A percentile compares a stretch with the other conserved stretches of the same genome.
These are phyloP conservation scores for Alternaria gansuensis DNA, from an alignment of 2,329 filamentous ascomycete genomes.

Conservation along the genomic window DNA sequence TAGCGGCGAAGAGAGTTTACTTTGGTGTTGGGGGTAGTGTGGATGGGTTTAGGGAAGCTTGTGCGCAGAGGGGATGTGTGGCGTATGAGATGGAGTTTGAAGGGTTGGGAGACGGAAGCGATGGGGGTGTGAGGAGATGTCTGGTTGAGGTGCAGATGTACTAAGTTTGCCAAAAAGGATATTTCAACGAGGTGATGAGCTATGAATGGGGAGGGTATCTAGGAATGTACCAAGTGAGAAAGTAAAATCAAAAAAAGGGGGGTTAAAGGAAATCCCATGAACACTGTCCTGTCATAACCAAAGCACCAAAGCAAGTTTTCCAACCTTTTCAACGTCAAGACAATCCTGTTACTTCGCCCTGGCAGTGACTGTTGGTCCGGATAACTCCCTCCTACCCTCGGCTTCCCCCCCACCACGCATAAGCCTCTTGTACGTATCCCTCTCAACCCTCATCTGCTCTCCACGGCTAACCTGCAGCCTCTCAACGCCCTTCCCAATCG, in stretches of 20 bases:
- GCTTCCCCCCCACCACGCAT: conserved; percentile 27
- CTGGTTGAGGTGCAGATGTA: conserved; percentile 58
- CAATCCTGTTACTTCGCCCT: conserved; percentile 19
- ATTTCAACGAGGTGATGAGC: background rate
- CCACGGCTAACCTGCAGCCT: conserved; percentile 71
- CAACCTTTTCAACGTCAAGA: background rate
- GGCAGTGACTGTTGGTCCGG: conserved; percentile 27
- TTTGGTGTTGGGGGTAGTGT: conserved; percentile 86
- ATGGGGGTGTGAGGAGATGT: conserved; percentile 57
- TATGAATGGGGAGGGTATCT: conserved; percentile 14
- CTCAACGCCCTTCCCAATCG: conserved; percentile 76
- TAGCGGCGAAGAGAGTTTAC: conserved; percentile 82
- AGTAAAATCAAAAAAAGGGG: background rate
- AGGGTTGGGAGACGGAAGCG: conserved; percentile 50
- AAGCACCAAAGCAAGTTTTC: background rate
- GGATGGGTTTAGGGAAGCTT: conserved; percentile 70
- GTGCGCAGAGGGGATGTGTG: conserved; percentile 54
- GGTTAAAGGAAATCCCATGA: background rate
- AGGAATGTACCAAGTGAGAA: conserved; percentile 1
- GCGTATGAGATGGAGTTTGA: conserved; percentile 61
- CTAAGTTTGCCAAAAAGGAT: conserved; percentile 9
- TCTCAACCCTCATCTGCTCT: conserved; percentile 67
- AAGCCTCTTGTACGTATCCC: conserved; percentile 54
- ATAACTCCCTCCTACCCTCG: conserved; percentile 24
- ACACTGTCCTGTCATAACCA: background rate